These are phyloP conservation scores for Yarrowia sp. DNA, from an alignment of 805 yeast genomes.

Conservation along the genomic window DNA sequence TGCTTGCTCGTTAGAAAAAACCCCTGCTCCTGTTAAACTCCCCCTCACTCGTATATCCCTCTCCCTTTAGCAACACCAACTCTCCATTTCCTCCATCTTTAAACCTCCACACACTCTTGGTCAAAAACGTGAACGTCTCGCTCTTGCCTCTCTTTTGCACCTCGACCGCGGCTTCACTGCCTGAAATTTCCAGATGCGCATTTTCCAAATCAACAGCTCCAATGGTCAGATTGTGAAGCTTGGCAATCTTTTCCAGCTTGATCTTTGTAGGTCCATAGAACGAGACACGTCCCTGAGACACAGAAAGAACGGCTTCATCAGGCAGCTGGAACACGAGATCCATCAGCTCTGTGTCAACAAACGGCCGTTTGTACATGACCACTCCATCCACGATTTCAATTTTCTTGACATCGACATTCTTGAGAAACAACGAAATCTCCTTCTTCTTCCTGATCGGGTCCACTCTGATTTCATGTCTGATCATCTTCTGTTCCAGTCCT, in stretches of 20 bases:
- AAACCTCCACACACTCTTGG: slow-evolving; percentile 34
- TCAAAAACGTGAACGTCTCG: background rate
- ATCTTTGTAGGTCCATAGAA: slow-evolving; percentile 10
- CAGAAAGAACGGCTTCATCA: slow-evolving; percentile 21
- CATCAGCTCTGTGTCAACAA: slow-evolving; percentile 52
- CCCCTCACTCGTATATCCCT: slow-evolving; percentile 18
- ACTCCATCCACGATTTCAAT: slow-evolving; percentile 40
- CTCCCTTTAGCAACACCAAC: slow-evolving; percentile 20
- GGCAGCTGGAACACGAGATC: slow-evolving; percentile 54
- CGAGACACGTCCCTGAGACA: background rate
- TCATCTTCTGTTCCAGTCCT: slow-evolving; percentile 73
- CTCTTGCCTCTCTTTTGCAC: slow-evolving; percentile 8
- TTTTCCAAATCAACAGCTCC: background rate
- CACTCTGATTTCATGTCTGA: slow-evolving; percentile 57
- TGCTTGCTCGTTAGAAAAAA: background rate
- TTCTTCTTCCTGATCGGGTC: slow-evolving; percentile 61
- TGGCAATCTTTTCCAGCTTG: slow-evolving; percentile 21
- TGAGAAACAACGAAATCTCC: slow-evolving; percentile 63
- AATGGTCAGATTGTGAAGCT: background rate
- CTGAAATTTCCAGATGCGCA: slow-evolving; percentile 29
- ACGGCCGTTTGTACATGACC: slow-evolving; percentile 57
- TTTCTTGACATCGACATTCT: slow-evolving; percentile 53
- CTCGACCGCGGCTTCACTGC: slow-evolving; percentile 4
- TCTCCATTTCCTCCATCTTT: slow-evolving; percentile 1
- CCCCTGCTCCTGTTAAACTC: slow-evolving; percentile 15